Evolutionary conservation across 148 eudicot species (phyloP), one percentile per base, ranked within the genome.

Genomic region (Oxyria digyna): DNA sequence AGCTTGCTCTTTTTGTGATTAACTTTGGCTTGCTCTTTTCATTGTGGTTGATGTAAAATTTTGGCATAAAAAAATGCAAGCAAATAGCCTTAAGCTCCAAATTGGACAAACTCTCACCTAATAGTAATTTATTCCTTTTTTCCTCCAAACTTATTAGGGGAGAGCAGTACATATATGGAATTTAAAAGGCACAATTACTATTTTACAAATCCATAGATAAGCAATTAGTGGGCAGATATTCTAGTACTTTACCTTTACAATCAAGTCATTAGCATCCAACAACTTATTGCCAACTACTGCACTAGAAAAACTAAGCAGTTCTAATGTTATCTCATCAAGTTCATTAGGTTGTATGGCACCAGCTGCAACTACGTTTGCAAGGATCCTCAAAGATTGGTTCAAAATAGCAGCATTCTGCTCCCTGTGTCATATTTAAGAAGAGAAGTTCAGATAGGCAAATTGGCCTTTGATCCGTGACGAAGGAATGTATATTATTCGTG

Each of bases 351-450:
- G 46, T 69, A 95, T 70, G 71, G 96, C 96, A 46, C 87, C 91
- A 73, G 96, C 96, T 37, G 87, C 89, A 38, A 84, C 86, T 78
- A 95, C 67, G 78, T 91, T 95, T 64, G 85, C 75, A 74, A 95
- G 91, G 76, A 88, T 95, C 81, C 89, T 84, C 67, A 95, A 74
- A 15, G 97, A 87, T 71, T 95, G 99, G 76, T 78, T 85, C 67
- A 77, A 73, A 67, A 67, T 71, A 55, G 82, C 66, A 67, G 84
- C 73, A 73, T 83, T 86, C 76, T 91, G 93, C 67, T 88, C 91
- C 83, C 94, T 87, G 78, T n/a, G 49, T 55, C 70, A 74, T 59
- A 43, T 29, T 29, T 42, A 24, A 64, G 35, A 20, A 67, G 20
- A 37, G 49, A 65, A 1, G 38, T 18, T 18, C 29, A 66, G 13